Evolutionary conservation across 805 yeast species (phyloP), one percentile per base, ranked within the genome.

Genomic region (Lachancea mirantina): DNA sequence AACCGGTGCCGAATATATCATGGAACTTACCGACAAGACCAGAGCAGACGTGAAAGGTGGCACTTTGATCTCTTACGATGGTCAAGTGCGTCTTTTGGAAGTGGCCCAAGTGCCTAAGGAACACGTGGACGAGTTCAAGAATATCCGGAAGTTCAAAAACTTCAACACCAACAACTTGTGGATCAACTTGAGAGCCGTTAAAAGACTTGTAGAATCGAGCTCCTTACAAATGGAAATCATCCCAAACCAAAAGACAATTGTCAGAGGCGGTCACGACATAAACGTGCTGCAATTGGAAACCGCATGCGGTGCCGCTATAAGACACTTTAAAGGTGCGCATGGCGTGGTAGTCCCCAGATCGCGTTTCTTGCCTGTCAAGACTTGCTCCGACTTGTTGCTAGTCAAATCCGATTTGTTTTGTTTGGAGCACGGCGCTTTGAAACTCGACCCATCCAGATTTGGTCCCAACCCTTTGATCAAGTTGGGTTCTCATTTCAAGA

Each of bases 21-120:
- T 92, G 98, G 98, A 92, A 67, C 76, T 92, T 61, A 92, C 98
- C 34, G 95, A 89, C 67, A 92, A 92, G 70, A 92, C 98, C 32
- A 80, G 97, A 64, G 98, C 98, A 21, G 98, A 92, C 62, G 98
- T 92, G 55, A 92, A 92, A 67, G 98, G 98, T 70, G 98, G 97
- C 70, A 92, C 97, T 46, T 75, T 92, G 62, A 88, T 92, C 61
- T 85, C 85, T 64, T 92, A 92, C 63, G 89, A 85, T 48, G 97
- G 96, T 43, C 78, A 81, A 56, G 95, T 92, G 39, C 78, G 96
- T 64, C 74, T 92, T 56, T 74, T 92, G 52, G 97, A 92, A 65
- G 89, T 92, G 50, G 96, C 96, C 25, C 98, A 89, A 70, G 98
- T 89, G 42, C 97, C 97, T 60, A 88, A 88, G 64, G 96, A 87